Evolutionary conservation across 1,284 basidiomycete genomes (phyloP).

Genomic region (Irpex lacteus): DNA sequence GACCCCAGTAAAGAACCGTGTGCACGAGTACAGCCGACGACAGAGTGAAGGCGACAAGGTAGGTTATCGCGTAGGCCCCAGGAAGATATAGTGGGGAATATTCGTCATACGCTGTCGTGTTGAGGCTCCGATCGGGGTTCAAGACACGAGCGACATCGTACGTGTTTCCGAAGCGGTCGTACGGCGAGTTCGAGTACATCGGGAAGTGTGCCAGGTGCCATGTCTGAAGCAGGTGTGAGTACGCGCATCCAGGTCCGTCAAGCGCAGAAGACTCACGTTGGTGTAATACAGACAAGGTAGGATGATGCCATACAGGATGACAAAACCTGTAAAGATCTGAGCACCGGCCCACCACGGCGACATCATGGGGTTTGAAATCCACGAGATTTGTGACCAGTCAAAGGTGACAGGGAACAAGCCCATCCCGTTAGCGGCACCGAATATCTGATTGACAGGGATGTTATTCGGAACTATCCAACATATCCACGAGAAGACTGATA

Average conservation of each 20-base stretch:
- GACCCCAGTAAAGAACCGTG: constrained; percentile 86
- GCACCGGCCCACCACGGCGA: constrained; percentile 97
- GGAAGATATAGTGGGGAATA: constrained; percentile 94
- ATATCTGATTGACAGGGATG: constrained; percentile 86
- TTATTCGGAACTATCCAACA: constrained; percentile 93
- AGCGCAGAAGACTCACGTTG: constrained; percentile 55
- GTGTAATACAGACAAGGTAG: constrained; percentile 89
- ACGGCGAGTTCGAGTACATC: constrained; percentile 72
- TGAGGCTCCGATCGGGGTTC: constrained; percentile 58
- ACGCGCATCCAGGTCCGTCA: neutral
- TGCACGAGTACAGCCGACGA: constrained; percentile 88
- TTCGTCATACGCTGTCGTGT: constrained; percentile 71
- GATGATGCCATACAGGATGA: constrained; percentile 90
- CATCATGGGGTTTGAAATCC: constrained; percentile 90
- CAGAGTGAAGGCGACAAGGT: constrained; percentile 86
- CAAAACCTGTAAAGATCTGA: constrained; percentile 86
- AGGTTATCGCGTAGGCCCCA: constrained; percentile 85
- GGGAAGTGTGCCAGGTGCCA: constrained; percentile 87
- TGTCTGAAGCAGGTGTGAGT: constrained; percentile 41
- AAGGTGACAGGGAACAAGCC: constrained; percentile 92
- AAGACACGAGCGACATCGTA: constrained; percentile 83
- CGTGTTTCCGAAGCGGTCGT: constrained; percentile 75
- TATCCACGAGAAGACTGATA: constrained; percentile 86
- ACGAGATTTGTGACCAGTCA: constrained; percentile 93
- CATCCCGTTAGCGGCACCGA: constrained; percentile 81